Conservation (phyloP, 2,329 filamentous ascomycete species). For the Aspergillus sp. region DNA sequence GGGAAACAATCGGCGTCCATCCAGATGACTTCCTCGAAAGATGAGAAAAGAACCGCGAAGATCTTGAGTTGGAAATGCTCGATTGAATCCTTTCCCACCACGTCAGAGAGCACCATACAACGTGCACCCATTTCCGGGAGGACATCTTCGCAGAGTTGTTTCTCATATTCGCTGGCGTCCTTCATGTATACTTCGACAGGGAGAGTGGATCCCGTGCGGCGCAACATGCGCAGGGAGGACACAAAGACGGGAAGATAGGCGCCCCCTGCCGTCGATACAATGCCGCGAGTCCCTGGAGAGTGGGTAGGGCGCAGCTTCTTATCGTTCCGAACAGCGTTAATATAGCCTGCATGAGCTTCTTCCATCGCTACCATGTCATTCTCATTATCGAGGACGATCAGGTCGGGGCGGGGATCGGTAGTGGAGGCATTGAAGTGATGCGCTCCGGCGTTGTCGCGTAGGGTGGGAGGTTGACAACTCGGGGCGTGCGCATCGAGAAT, state of each 20-base stretch:
- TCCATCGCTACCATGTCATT: conserved; percentile 35
- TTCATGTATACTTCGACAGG: conserved; percentile 49
- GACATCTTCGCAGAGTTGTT: conserved; percentile 38
- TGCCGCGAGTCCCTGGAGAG: conserved; percentile 43
- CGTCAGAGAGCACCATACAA: conserved; percentile 44
- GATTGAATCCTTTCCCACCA: conserved; percentile 39
- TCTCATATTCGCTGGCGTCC: conserved; percentile 40
- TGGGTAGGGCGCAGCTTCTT: conserved; percentile 32
- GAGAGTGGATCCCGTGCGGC: conserved; percentile 50
- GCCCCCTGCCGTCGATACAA: conserved; percentile 52
- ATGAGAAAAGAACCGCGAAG: conserved; percentile 57
- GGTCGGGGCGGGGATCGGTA: conserved; percentile 32
- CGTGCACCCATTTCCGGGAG: conserved; percentile 42
- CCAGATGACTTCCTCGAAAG: conserved; percentile 59
- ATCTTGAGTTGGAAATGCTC: conserved; percentile 56
- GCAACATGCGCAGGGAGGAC: conserved; percentile 53
- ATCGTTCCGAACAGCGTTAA: conserved; percentile 32
- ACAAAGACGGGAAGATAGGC: conserved; percentile 51
- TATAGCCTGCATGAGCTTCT: conserved; percentile 41
- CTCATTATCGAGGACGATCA: conserved; percentile 35
- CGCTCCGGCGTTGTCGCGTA: conserved; percentile 21
- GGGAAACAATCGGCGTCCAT: conserved; percentile 60
- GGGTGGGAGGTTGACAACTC: conserved; percentile 29
- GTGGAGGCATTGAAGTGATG: conserved; percentile 31
- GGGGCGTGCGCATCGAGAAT: conserved; percentile 34